phyloP scores from a whole-genome alignment of 495 filamentous ascomycete genomes.

The Penicillium dipodomyicola region DNA sequence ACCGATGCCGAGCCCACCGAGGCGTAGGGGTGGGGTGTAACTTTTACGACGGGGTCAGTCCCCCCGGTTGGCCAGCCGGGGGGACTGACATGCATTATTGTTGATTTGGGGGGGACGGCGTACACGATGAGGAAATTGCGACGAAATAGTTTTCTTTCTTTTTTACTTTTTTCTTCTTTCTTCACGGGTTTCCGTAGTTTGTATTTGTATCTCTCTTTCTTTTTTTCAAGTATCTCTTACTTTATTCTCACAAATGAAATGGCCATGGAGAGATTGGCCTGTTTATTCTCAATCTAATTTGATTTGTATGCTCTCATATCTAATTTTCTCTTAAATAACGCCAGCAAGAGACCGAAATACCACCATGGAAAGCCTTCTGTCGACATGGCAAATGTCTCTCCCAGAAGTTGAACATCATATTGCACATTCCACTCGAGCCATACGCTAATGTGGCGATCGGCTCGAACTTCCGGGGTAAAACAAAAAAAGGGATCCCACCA shows the following conservation, averaged over 20 bases:
- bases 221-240: conserved; percentile 12
- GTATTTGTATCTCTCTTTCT: conserved; percentile 11
- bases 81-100: conserved; percentile 19
- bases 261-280: not conserved
- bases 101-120: conserved; percentile 18
- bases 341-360: too few species aligned
- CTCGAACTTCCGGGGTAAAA: not conserved
- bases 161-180: not conserved
- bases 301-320: too few species aligned
- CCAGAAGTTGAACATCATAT: not conserved
- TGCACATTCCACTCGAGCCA: not conserved
- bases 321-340: not conserved
- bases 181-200: conserved; percentile 4
- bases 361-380: too few species aligned
- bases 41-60: conserved; percentile 2
- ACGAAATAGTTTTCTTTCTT: conserved; percentile 17
- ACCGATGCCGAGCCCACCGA: conserved; percentile 29
- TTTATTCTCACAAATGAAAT: conserved; percentile 11
- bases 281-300: conserved; percentile 4
- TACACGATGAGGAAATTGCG: conserved; percentile 28
- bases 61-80: not conserved
- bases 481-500: not conserved
- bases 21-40: conserved; percentile 10
- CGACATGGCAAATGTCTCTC: too few species aligned
- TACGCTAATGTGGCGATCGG: not conserved